Evolutionary conservation across 2,329 filamentous ascomycete species (phyloP).

Genomic region (Colletotrichum orchidophilum): DNA sequence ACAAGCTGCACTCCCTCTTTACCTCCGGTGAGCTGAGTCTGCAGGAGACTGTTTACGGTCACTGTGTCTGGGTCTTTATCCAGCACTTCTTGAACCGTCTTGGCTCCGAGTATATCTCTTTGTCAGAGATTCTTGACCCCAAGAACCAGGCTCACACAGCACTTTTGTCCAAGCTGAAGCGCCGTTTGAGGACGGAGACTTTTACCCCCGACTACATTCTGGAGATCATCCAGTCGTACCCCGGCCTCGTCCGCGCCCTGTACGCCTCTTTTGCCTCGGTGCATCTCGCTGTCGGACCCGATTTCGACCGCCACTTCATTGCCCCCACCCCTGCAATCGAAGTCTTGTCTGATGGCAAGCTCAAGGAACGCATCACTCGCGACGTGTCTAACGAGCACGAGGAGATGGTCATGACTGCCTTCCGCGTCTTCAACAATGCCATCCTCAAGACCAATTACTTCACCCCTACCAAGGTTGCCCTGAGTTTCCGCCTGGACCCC

Average conservation of each 20-base stretch:
- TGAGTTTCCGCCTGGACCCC: constrained; percentile 94
- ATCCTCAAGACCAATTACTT: constrained; percentile 98
- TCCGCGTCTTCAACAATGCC: constrained; percentile 92
- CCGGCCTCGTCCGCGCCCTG: constrained; percentile 83
- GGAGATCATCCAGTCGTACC: constrained; percentile 94
- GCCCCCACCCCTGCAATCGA: constrained; percentile 67
- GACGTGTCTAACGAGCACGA: constrained; percentile 94
- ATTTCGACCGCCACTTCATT: constrained; percentile 59
- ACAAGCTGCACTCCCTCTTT: constrained; percentile 93
- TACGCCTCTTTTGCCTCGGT: constrained; percentile 93
- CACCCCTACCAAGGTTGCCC: constrained; percentile 96
- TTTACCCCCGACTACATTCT: constrained; percentile 98
- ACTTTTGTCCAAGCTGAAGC: constrained; percentile 78
- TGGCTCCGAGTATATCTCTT: constrained; percentile 88
- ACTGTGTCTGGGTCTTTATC: constrained; percentile 97
- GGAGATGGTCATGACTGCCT: constrained; percentile 96
- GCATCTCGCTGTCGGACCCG: constrained; percentile 70
- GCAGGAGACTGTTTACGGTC: constrained; percentile 96
- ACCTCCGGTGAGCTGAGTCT: constrained; percentile 86
- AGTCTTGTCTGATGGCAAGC: constrained; percentile 77
- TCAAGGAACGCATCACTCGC: constrained; percentile 81
- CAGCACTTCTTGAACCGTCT: constrained; percentile 98
- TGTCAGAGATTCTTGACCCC: constrained; percentile 81
- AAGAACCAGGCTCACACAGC: constrained; percentile 62
- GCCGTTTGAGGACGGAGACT: constrained; percentile 91